Base-by-base conservation (phyloP, 495 filamentous ascomycete genomes). In the Tetracladium marchalianum region DNA sequence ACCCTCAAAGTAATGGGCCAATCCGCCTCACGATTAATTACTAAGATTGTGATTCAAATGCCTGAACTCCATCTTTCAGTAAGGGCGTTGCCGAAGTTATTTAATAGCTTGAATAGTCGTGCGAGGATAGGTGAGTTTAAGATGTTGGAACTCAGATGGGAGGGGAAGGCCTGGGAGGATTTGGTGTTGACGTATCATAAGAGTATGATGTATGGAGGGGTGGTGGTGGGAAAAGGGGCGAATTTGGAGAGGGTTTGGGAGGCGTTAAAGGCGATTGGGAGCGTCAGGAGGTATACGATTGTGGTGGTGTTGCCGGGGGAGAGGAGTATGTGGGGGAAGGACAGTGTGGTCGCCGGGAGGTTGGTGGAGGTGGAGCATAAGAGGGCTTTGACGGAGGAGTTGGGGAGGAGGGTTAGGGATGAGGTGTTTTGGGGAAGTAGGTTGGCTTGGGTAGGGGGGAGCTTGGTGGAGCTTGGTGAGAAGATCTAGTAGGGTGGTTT, bases 1-100 rank as follows among this genome's bases (percentile, higher is more conserved):
- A 47, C 36, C 2, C 34, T 56, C 16, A 52, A 56, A 40, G 31
- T 11, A 2, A 56, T 53, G 46, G 54, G 54, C 0, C 54, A 56
- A 12, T 43, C 24, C 3, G 18, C 54, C 10, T 43, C 35, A 16
- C 46, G 54, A 0, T 37, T 50, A 18, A 50, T 56, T 6, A 41
- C 37, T 4, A 36, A 27, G 1, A 35, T 52, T 5, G n/a, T 32
- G 1, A 42, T 54, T 11, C 1, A 38, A 16, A 44, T 49, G 40
- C 19, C 27, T 10, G 8, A 27, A 7, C 22, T 27, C 7, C 22
- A 27, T 7, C 3, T 27, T 27, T 27, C 22, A 7, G 22, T 27
- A 27, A n/a, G n/a, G n/a, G n/a, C n/a, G n/a, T n/a, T 27, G 22
- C 7, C 22, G 22, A 27, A 27, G 22, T 7, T 27, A 3, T 27